phyloP scores from a whole-genome alignment of 768 basidiomycete genomes.

The Pulveroboletus sp. region DNA sequence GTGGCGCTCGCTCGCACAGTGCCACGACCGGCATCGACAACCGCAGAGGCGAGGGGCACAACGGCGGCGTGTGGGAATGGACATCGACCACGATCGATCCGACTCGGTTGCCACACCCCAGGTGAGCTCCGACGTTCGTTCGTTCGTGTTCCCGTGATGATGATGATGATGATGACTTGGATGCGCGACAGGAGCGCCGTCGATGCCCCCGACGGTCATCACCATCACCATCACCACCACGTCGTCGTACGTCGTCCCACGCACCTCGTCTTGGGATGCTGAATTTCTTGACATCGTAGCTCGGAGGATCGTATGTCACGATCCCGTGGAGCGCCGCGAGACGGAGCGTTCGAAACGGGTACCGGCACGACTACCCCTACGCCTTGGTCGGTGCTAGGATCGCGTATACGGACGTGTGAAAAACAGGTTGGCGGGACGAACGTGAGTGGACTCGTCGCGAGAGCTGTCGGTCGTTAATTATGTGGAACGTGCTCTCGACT shows the following conservation, averaged over 20 bases:
- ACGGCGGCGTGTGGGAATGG: conserved; percentile 99
- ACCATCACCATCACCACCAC: conserved; percentile 36
- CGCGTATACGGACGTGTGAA: conserved; percentile 44
- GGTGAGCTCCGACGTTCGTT: conserved; percentile 40
- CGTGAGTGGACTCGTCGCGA: too few relatives aligned
- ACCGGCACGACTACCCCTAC: conserved; percentile 87
- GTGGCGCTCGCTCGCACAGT: conserved; percentile 29
- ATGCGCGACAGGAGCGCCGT: conserved; percentile 52
- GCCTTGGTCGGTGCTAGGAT: conserved; percentile 81
- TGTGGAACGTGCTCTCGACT: too few relatives aligned
- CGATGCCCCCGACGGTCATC: conserved; percentile 89
- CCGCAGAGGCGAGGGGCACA: conserved; percentile 58
- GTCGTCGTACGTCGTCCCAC: conserved; percentile 67
- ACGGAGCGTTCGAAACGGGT: conserved; percentile 81
- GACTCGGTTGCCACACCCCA: conserved; percentile 74
- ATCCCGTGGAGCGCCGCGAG: conserved; percentile 78
- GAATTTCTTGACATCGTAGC: conserved; percentile 36
- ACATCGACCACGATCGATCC: conserved; percentile 76
- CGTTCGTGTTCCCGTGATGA: background rate
- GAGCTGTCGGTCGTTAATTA: too few relatives aligned
- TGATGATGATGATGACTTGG: background rate
- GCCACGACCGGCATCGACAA: conserved; percentile 60
- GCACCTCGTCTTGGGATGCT: background rate
- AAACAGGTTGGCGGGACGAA: background rate
- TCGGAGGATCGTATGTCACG: conserved; percentile 88